Conservation (phyloP, 192 early-diverging fungal genomes). For the Backusella psychrophila region DNA sequence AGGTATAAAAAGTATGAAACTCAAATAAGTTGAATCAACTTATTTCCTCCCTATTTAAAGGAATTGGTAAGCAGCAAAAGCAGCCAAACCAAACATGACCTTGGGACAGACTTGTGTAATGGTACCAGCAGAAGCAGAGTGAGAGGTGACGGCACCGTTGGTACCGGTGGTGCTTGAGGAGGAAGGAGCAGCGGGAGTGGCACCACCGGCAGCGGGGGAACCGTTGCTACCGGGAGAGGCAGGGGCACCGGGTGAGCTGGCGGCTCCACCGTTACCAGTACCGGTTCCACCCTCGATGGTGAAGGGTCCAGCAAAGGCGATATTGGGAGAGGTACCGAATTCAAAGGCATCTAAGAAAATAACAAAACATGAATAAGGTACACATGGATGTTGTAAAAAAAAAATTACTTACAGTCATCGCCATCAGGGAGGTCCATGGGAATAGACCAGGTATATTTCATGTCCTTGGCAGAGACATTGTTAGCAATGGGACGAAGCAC, state of each 20-base stretch:
- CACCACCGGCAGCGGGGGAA: neutral
- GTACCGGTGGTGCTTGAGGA: neutral
- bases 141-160: neutral
- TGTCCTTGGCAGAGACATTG: conserved; percentile 19
- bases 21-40: neutral
- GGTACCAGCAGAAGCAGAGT: neutral
- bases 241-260: neutral
- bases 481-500: conserved; percentile 23
- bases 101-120: neutral
- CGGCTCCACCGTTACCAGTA: neutral
- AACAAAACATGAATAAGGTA: neutral
- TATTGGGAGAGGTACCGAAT: conserved; percentile 30
- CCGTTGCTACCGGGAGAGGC: neutral
- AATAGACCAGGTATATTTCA: conserved; percentile 25
- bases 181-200: neutral
- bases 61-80: conserved; percentile 5
- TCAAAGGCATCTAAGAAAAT: conserved; percentile 20
- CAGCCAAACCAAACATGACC: neutral
- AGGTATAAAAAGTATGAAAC: neutral
- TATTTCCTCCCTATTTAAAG: neutral
- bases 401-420: conserved; percentile 17
- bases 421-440: conserved; percentile 22
- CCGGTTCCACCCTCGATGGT: conserved; percentile 24
- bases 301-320: conserved; percentile 35
- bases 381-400: neutral